Conservation (phyloP, 176 grass and related monocot species). For the Avena sativa region DNA sequence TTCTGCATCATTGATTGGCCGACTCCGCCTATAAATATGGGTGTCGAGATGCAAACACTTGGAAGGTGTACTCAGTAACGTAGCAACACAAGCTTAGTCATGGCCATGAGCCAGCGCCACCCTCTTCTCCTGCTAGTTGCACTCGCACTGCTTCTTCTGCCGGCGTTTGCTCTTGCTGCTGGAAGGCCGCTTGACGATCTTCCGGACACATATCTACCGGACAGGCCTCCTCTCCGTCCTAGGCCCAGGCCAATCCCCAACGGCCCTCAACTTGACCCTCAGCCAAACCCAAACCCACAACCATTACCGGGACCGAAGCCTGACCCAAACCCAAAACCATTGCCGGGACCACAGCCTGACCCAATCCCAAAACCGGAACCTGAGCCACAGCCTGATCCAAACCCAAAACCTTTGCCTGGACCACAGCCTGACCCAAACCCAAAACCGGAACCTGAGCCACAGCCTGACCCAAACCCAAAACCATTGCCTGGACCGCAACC, state of each 20-base stretch:
- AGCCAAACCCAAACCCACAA: not conserved
- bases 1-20: not conserved
- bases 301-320: not conserved
- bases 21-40: not conserved
- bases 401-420: not conserved
- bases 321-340: not conserved
- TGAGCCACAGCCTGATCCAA: not conserved
- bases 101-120: not conserved
- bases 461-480: not conserved
- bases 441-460: not conserved
- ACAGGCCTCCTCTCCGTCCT: not conserved
- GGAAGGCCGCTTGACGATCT: not conserved
- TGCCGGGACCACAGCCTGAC: not conserved
- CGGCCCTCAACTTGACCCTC: not conserved
- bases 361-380: not conserved
- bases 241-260: not conserved
- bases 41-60: not conserved
- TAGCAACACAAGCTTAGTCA: constrained; percentile 1
- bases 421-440: not conserved
- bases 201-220: not conserved
- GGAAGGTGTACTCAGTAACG: not conserved
- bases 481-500: not conserved
- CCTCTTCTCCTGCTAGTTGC: not conserved
- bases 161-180: not conserved
- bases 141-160: not conserved